phyloP scores from a whole-genome alignment of 208 protist species.

The Acanthamoeba sp. region DNA sequence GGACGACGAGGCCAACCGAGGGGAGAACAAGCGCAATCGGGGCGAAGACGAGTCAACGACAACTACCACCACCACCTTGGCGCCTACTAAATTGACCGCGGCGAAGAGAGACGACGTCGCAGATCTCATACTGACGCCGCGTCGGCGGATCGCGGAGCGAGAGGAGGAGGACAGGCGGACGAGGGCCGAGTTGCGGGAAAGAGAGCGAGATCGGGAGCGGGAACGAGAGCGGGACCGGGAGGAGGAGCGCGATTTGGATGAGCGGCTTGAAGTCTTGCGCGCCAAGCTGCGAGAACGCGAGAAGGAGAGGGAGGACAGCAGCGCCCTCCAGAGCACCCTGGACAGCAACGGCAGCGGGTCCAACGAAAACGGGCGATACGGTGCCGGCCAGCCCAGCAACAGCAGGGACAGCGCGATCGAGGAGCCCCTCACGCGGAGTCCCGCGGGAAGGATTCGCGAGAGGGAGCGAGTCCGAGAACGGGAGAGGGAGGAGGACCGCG shows the following conservation, averaged over 20 bases:
- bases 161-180: not conserved
- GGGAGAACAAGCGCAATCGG: not conserved
- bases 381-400: too few species aligned
- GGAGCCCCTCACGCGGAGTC: not conserved
- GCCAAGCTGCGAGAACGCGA: conserved; percentile 41
- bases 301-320: conserved; percentile 43
- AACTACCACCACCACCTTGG: too few species aligned
- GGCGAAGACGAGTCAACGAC: not conserved
- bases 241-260: conserved; percentile 1
- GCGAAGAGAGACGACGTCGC: not conserved
- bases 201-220: conserved; percentile 37
- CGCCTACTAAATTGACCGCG: not conserved
- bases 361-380: conserved; percentile 10
- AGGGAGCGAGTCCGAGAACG: conserved; percentile 2
- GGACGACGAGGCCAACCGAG: not conserved
- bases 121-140: not conserved
- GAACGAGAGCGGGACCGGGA: conserved; percentile 47
- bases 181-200: not conserved
- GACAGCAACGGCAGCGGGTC: not conserved
- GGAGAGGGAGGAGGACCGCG: conserved; percentile 1
- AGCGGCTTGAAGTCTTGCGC: not conserved
- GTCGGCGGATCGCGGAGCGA: conserved; percentile 1
- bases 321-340: not conserved
- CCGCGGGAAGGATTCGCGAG: not conserved
- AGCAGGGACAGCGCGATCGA: not conserved